Base-by-base conservation (phyloP, 805 yeast genomes). In the Wickerhamomyces mucosus region DNA sequence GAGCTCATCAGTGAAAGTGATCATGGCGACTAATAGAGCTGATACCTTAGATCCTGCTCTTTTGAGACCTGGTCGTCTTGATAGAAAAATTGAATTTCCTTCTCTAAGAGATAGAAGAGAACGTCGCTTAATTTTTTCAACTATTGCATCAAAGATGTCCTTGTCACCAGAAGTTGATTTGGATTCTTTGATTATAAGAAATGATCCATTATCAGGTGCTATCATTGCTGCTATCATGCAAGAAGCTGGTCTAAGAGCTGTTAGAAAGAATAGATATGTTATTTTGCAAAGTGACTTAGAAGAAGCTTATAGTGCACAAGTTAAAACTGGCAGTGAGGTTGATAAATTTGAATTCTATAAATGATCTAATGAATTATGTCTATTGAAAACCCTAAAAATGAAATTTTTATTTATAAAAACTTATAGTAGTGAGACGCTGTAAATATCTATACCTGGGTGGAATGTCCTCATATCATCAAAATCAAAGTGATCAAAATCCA, bases 201-300 rank as follows among this genome's bases (percentile, higher is more conserved):
- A 92, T 54, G 98, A 92, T 56, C 95, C 98, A 25, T 66, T 94
- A 37, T 84, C 96, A 22, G 99, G 99, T 53, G 98, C 95, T 10
- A 73, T 89, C 35, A 92, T 92, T 53, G 97, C 99, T 12, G 98
- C 98, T 13, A 89, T 92, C 46, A 92, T 92, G 98, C 99, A 92
- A 70, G 99, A 94, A 63, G 99, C 99, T 18, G 99, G 99, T 45
- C 71, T 92, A 46, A 76, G 98, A 47, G 99, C 99, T 2, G 97
- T 92, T 28, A 81, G 99, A 65, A 92, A 89, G 65, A 92, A 92
- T 60, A 75, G 99, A 63, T 92, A 94, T 58, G 94, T 92, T 60
- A 94, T 92, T 43, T 67, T 94, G 51, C 97, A 92, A 63, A 78
- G 79, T 53, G 99, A 92, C 63, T 67, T 92, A 55, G 99, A 92